These are phyloP conservation scores for Blastosporella zonata DNA, from an alignment of 1,284 basidiomycete genomes.

Conservation along the genomic window DNA sequence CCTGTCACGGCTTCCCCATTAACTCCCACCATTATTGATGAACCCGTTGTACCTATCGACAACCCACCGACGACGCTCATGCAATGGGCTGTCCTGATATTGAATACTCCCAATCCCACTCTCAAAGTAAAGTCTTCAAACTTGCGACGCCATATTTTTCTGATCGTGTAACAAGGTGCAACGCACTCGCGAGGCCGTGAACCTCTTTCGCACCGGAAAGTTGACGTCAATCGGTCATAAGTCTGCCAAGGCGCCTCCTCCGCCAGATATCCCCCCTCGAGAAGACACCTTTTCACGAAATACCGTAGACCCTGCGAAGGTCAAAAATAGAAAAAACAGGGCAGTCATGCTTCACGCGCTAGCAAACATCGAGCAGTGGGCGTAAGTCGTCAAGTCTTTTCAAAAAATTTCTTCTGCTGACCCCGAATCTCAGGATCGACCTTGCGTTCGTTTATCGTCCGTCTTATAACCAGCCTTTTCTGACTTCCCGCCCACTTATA, in stretches of 20 bases:
- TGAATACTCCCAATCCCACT: conserved; percentile 70
- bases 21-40: conserved; percentile 19
- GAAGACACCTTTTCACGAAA: conserved; percentile 50
- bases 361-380: conserved; percentile 92
- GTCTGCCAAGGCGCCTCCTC: conserved; percentile 44
- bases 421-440: conserved; percentile 55
- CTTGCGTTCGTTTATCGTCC: conserved; percentile 51
- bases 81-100: conserved; percentile 73
- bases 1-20: conserved; percentile 15
- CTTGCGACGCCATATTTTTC: not conserved
- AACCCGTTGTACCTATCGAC: conserved; percentile 47
- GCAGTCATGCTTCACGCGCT: conserved; percentile 85
- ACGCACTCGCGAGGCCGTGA: conserved; percentile 67
- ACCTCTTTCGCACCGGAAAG: conserved; percentile 68
- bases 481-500: conserved; percentile 30
- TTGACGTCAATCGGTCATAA: conserved; percentile 65
- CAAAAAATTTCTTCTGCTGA: not conserved
- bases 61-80: conserved; percentile 62
- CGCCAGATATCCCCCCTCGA: conserved; percentile 71
- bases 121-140: conserved; percentile 47
- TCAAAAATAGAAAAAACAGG: conserved; percentile 63
- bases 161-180: conserved; percentile 43
- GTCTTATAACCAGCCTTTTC: not conserved
- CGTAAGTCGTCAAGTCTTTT: conserved; percentile 46
- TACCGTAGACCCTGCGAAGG: conserved; percentile 61